Evolutionary conservation across 1,284 basidiomycete species (phyloP).

Genomic region (Cystobasidiaceae sp.): DNA sequence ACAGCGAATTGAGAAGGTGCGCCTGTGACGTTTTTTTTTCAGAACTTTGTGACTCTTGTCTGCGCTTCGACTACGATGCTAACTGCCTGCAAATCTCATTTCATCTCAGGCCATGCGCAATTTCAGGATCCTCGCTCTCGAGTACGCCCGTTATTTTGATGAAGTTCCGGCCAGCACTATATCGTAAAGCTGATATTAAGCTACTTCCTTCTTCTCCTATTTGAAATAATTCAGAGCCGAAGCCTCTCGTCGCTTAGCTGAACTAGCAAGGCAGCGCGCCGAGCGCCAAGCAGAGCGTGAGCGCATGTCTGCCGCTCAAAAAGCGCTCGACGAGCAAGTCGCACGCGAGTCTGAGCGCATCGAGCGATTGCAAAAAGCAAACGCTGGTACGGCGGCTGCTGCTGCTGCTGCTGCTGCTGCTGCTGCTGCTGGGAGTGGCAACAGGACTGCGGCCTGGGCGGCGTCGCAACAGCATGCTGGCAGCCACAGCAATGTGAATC

Average conservation of each 20-base stretch:
- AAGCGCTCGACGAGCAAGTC: too few species aligned
- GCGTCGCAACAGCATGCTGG: not conserved
- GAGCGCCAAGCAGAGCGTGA: not conserved
- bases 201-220: too few species aligned
- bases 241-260: not conserved
- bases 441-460: not conserved
- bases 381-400: not conserved
- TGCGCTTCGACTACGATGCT: not conserved
- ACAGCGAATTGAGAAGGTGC: constrained; percentile 9
- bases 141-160: not conserved
- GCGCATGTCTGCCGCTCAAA: not conserved
- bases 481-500: not conserved
- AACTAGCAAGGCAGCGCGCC: not conserved
- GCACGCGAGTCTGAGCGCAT: too few species aligned
- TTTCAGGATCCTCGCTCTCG: not conserved
- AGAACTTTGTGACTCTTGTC: not conserved
- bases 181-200: too few species aligned
- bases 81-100: not conserved
- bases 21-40: too few species aligned
- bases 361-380: not conserved
- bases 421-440: not conserved
- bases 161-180: not conserved
- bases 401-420: too few species aligned
- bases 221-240: too few species aligned
- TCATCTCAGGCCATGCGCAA: constrained; percentile 1